Evolutionary conservation across 306 rosid species (phyloP).

Genomic region (Cicer cuneatum): DNA sequence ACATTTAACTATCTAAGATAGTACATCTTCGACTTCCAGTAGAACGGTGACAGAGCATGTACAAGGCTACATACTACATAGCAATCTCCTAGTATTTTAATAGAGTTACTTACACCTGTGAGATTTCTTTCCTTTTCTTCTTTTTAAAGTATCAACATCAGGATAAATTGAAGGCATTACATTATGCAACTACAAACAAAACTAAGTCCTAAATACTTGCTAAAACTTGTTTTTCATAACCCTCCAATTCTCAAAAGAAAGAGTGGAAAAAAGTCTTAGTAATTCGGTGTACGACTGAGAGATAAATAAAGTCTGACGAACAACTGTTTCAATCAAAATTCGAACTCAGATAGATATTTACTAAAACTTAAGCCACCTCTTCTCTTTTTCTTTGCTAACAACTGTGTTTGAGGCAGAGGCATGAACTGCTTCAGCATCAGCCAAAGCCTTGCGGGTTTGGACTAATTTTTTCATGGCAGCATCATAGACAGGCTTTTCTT

Average conservation of each 20-base stretch:
- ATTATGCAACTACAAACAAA: slow-evolving; percentile 28
- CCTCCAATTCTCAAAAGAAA: too few species aligned
- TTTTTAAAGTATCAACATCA: slow-evolving; percentile 6
- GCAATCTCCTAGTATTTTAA: slow-evolving; percentile 19
- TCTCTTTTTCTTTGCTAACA: slow-evolving; percentile 84
- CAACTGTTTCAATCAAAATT: too few species aligned
- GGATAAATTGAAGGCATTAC: slow-evolving; percentile 28
- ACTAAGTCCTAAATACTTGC: slow-evolving; percentile 29
- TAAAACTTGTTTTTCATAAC: slow-evolving; percentile 58
- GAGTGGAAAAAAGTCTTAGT: too few species aligned
- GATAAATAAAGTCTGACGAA: too few species aligned
- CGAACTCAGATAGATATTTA: background rate
- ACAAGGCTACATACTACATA: slow-evolving; percentile 21
- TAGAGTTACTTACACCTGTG: slow-evolving; percentile 22
- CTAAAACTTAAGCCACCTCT: slow-evolving; percentile 94
- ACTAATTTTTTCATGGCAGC: slow-evolving; percentile 80
- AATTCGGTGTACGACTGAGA: too few species aligned
- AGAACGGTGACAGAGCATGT: slow-evolving; percentile 24
- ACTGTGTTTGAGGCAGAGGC: slow-evolving; percentile 89
- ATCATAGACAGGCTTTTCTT: slow-evolving; percentile 82
- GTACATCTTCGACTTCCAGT: background rate
- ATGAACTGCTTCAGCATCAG: slow-evolving; percentile 72
- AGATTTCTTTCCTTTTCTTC: slow-evolving; percentile 12
- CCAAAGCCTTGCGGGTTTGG: slow-evolving; percentile 82
- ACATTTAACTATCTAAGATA: background rate